A percentile compares a stretch with the other conserved stretches of the same genome.
Evolutionary conservation across 2,329 filamentous ascomycete genomes (phyloP).

Genomic region (Metarhizium humberi): DNA sequence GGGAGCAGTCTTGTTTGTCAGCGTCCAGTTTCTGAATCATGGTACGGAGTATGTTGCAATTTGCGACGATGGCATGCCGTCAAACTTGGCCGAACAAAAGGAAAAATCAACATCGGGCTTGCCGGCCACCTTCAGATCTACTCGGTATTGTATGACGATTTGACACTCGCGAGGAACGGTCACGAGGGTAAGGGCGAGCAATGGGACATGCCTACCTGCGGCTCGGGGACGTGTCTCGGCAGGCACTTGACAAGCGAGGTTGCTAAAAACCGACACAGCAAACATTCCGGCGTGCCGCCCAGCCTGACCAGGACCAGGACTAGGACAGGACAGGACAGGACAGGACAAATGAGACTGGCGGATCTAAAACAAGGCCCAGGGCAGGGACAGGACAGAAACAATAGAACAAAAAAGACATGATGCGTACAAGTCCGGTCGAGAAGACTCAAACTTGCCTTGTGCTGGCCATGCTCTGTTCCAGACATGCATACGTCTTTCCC

Average conservation of each 20-base stretch:
- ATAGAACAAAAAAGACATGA: background rate
- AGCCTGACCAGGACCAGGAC: background rate
- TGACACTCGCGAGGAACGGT: background rate
- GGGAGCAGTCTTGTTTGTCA: background rate
- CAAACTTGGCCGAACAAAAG: background rate
- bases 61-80: no score
- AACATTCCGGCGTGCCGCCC: conserved; percentile 7
- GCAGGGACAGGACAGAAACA: background rate
- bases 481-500: background rate
- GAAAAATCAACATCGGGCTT: background rate
- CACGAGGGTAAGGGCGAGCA: background rate
- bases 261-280: conserved; percentile 8
- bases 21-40: background rate
- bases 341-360: background rate
- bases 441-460: background rate
- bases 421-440: background rate
- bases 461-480: background rate
- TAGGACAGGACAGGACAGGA: no score
- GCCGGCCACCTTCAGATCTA: no score
- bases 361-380: background rate
- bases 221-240: background rate
- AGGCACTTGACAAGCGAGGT: background rate
- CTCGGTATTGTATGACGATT: background rate
- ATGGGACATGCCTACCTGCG: background rate
- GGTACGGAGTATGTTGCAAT: background rate